Base-by-base conservation (phyloP, 1,284 basidiomycete species). In the Tremellales sp. region DNA sequence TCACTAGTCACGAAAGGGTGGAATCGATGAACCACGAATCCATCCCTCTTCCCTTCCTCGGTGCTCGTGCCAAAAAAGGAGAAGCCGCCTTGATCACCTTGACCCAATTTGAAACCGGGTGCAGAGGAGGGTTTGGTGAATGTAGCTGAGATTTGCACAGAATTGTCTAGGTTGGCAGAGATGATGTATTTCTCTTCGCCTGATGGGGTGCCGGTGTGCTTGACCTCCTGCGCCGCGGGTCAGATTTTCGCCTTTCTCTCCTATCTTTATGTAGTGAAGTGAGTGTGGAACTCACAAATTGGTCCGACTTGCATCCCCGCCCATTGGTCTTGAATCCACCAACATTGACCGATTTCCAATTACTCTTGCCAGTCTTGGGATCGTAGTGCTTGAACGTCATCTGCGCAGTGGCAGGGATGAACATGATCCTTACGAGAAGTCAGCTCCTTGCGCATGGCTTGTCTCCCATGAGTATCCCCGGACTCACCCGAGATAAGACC, bases 331-430 rank as follows among this genome's bases (percentile, higher is more conserved):
- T 81, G 67, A 96, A 97, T 70, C 90, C 88, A 64, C 81, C 79
- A 33, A 91, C 87, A 58, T 92, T 92, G 71, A 91, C 72, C 33
- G 89, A 93, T 73, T 88, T 90, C 94, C 94, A 99, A 48, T 79
- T 79, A 48, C 76, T 80, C 66, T 87, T 80, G 54, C 84, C 83
- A 11, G 87, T 91, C 53, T 79, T 79, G 10, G 92, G 86, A 68
- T 96, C 84, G 77, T 83, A 86, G 55, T 89, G 77, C 76, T 93
- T 94, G 84, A 87, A 94, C 3, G 86, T 90, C 75, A 97, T 92
- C 73, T 99, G 96, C 62, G 97, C 85, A 35, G 88, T 90, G 5
- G 94, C 92, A 65, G 74, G 73, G 10, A 76, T 58, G 46, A 75
- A 45, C 54, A 72, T 65, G 43, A 76, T 56, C 10, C 73, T 75